Evolutionary conservation across 2,329 filamentous ascomycete species (phyloP), one percentile per base, ranked within the genome.

Genomic region (Penicillium expansum): DNA sequence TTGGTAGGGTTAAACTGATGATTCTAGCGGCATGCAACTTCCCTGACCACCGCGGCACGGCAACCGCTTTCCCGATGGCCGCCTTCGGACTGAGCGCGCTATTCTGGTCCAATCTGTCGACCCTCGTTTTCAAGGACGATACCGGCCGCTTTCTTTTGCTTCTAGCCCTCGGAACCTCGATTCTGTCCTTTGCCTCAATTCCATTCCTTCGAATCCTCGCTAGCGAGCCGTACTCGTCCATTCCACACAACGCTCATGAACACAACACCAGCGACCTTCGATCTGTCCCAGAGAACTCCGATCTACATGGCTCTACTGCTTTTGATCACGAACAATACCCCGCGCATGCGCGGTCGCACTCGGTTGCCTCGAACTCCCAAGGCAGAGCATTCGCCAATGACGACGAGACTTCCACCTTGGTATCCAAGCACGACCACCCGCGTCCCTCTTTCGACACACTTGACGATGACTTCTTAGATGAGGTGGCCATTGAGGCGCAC

Each of bases 61-160:
- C 94, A 6, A 97, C 94, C 6, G 92, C 92, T 1, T 94, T 97
- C 67, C 93, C 94, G 6, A 77, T 97, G 55, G 91, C 94, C 55
- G 92, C 91, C 3, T 97, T 97, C 70, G 94, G 94, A 3, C 78
- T 99, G 56, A 97, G 92, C 71, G 94, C 94, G 53, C 94, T 99
- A 76, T 96, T 97, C 79, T 99, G 97, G 77, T 93, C 94, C 0
- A 82, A 87, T 2, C 76, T 95, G 33, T 90, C 91, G 22, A 85
- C 86, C 18, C 70, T 95, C 45, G 78, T 91, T 39, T 92, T 96
- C 69, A 90, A 91, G 2, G 91, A 91, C 38, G 86, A 95, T 67
- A 94, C 92, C 0, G 88, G 88, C 54, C 83, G 84, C 38, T 92
- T 97, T 66, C 81, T 99, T 56, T 79, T 93, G 62, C 78, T 97